phyloP scores from a whole-genome alignment of 305 asterid genomes.

The Plantago coronopus region DNA sequence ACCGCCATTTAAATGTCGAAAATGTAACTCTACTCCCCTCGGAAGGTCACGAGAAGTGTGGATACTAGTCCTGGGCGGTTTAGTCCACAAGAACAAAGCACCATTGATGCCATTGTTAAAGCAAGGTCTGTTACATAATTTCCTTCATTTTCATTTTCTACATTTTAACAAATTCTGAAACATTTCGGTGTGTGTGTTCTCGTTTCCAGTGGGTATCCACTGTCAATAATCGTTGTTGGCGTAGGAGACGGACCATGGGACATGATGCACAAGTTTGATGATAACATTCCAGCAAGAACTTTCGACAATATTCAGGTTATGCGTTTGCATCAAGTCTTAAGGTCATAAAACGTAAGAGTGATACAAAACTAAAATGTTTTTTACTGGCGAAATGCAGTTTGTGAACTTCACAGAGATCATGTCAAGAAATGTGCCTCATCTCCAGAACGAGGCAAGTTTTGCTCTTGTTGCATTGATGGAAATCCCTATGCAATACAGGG shows the following conservation, averaged over 20 bases:
- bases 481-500: conserved; percentile 48
- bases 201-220: conserved; percentile 33
- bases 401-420: conserved; percentile 60
- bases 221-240: conserved; percentile 46
- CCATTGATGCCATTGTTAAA: conserved; percentile 49
- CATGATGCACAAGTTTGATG: conserved; percentile 41
- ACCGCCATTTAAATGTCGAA: background rate
- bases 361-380: background rate
- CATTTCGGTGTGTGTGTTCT: background rate
- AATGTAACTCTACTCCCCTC: background rate
- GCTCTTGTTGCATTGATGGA: conserved; percentile 53
- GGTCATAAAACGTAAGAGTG: no score
- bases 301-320: conserved; percentile 56
- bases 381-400: conserved; percentile 35
- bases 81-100: conserved; percentile 46
- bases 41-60: conserved; percentile 49
- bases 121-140: conserved; percentile 41
- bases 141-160: background rate
- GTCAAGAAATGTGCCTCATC: conserved; percentile 38
- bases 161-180: background rate
- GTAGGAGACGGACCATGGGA: conserved; percentile 54
- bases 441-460: conserved; percentile 42
- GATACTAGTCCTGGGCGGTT: conserved; percentile 34
- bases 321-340: no score
- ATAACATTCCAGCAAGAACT: conserved; percentile 46